These are phyloP conservation scores for Umbelopsis sp. DNA, from an alignment of 192 early-diverging fungal genomes.

Conservation along the genomic window DNA sequence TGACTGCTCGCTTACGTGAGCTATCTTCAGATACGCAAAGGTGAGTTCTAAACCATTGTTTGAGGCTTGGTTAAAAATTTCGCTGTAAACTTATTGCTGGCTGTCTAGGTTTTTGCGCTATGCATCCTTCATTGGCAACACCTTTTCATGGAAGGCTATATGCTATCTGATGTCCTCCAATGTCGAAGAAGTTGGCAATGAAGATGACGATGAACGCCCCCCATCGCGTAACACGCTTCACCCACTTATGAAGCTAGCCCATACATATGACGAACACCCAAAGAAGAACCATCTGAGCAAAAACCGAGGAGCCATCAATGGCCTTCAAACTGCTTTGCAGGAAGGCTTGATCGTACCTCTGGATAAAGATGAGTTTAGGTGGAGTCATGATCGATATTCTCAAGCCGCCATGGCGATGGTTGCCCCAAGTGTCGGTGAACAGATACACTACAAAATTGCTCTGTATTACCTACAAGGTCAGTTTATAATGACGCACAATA, in stretches of 20 bases:
- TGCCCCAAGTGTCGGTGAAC: slow-evolving; percentile 23
- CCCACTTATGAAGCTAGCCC: background rate
- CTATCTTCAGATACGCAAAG: slow-evolving; percentile 33
- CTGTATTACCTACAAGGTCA: slow-evolving; percentile 30
- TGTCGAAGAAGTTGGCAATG: background rate
- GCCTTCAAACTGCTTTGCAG: slow-evolving; percentile 34
- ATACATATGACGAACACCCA: slow-evolving; percentile 7
- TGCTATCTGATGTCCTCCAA: slow-evolving; percentile 30
- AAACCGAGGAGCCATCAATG: slow-evolving; percentile 30
- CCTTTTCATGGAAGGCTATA: slow-evolving; percentile 38
- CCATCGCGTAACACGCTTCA: background rate
- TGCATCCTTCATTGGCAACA: slow-evolving; percentile 39
- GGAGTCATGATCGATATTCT: slow-evolving; percentile 38
- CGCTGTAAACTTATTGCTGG: background rate
- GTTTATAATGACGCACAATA: background rate
- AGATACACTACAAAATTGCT: slow-evolving; percentile 38
- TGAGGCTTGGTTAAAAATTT: background rate
- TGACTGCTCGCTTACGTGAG: slow-evolving; percentile 25
- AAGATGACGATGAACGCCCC: background rate
- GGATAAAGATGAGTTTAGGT: slow-evolving; percentile 38
- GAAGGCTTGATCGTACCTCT: slow-evolving; percentile 37
- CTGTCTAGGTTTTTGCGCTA: slow-evolving; percentile 26
- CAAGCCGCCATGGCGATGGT: slow-evolving; percentile 39
- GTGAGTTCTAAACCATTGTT: background rate
- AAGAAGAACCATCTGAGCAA: background rate